phyloP scores from a whole-genome alignment of 768 basidiomycete species.

The Trametopsis cervina region DNA sequence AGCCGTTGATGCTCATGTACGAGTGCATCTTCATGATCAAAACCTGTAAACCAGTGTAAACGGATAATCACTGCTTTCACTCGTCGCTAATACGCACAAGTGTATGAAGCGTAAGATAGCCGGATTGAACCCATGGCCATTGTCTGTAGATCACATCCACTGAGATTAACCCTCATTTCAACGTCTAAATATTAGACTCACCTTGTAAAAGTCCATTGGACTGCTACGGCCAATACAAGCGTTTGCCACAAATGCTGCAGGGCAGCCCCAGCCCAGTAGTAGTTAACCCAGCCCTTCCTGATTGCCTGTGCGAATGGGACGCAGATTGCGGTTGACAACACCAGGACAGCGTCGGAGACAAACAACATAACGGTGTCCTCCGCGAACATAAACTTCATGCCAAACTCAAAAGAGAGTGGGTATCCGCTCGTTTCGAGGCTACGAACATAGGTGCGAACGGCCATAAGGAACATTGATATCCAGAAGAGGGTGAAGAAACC shows the following conservation, averaged over 20 bases:
- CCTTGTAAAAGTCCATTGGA: conserved; percentile 91
- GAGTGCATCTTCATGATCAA: conserved; percentile 98
- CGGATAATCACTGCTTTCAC: conserved; percentile 12
- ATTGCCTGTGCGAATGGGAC: conserved; percentile 81
- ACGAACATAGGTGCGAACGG: conserved; percentile 68
- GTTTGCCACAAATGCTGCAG: conserved; percentile 83
- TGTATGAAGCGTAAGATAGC: conserved; percentile 81
- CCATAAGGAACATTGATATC: conserved; percentile 80
- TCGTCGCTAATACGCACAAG: no score
- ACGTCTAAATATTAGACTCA: conserved; percentile 20
- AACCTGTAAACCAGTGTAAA: no score
- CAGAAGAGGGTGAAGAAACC: conserved; percentile 97
- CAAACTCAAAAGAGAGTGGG: conserved; percentile 74
- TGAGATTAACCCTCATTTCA: no score
- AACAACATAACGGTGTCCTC: conserved; percentile 79
- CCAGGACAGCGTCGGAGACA: conserved; percentile 76
- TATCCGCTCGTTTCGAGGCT: conserved; percentile 75
- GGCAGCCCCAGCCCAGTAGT: conserved; percentile 67
- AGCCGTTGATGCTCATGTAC: conserved; percentile 84
- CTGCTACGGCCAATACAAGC: conserved; percentile 56
- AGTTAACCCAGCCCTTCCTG: conserved; percentile 72
- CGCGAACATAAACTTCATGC: conserved; percentile 64
- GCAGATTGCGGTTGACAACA: conserved; percentile 65
- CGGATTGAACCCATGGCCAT: conserved; percentile 98
- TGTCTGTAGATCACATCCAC: no score